A percentile compares a stretch with the other conserved stretches of the same genome.
Evolutionary conservation across 2,329 filamentous ascomycete species (phyloP).

Genomic region (Fusarium compactum): DNA sequence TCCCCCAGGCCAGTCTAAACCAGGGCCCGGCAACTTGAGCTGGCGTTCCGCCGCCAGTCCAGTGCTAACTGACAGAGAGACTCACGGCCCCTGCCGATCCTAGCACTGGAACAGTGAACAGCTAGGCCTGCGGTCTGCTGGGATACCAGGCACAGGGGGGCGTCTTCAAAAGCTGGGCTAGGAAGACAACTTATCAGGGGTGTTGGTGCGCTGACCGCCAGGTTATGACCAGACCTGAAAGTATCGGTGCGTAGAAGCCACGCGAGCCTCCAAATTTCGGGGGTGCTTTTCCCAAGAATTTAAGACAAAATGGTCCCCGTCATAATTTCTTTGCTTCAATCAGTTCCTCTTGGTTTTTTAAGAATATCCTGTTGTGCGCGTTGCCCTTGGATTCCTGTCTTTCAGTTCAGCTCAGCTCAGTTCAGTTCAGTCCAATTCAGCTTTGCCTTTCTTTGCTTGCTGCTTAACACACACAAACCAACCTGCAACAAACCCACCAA

Average conservation of each 20-base stretch:
- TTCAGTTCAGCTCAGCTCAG: conserved; percentile 17
- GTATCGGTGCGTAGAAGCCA: conserved; percentile 39
- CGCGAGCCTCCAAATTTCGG: conserved; percentile 40
- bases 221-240: conserved; percentile 37
- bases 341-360: conserved; percentile 36
- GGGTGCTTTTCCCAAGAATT: conserved; percentile 34
- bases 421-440: conserved; percentile 9
- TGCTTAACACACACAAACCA: conserved; percentile 21
- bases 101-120: conserved; percentile 33
- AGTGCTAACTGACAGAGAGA: conserved; percentile 36
- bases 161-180: conserved; percentile 15
- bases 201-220: conserved; percentile 38
- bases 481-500: conserved; percentile 8
- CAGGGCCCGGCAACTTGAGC: conserved; percentile 35
- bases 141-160: conserved; percentile 37
- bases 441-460: conserved; percentile 27
- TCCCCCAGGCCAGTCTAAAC: conserved; percentile 7
- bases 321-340: conserved; percentile 37
- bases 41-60: conserved; percentile 27
- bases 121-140: conserved; percentile 6
- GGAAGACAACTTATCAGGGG: conserved; percentile 38
- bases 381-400: conserved; percentile 39
- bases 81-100: conserved; percentile 48
- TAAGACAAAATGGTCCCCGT: conserved; percentile 43
- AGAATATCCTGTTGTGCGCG: conserved; percentile 39